phyloP scores from a whole-genome alignment of 2,329 filamentous ascomycete genomes.

The Colletotrichum shisoi region DNA sequence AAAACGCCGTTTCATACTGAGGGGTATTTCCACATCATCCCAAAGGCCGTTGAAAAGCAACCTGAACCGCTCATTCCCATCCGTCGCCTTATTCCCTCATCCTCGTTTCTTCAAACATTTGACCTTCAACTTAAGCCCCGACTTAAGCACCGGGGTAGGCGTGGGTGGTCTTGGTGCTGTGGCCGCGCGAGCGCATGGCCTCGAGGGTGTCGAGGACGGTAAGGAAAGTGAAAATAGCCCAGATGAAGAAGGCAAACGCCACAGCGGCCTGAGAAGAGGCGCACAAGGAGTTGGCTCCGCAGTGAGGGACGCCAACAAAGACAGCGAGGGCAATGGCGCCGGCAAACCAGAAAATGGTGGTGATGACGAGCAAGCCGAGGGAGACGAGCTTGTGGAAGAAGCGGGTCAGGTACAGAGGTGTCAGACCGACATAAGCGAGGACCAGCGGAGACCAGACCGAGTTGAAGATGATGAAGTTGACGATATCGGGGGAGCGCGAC shows the following conservation, averaged over 20 bases:
- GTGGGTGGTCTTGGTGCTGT: constrained; percentile 41
- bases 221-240: constrained; percentile 59
- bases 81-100: not conserved
- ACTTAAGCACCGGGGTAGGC: constrained; percentile 16
- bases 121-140: no score
- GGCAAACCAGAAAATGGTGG: constrained; percentile 89
- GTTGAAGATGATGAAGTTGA: constrained; percentile 83
- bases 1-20: constrained; percentile 27
- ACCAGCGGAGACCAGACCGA: constrained; percentile 78
- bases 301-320: constrained; percentile 62
- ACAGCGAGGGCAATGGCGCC: constrained; percentile 81
- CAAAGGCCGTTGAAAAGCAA: constrained; percentile 14
- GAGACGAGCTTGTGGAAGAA: constrained; percentile 71
- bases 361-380: constrained; percentile 73
- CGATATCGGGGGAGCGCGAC: constrained; percentile 57
- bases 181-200: constrained; percentile 53
- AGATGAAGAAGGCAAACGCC: constrained; percentile 73
- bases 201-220: constrained; percentile 58
- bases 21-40: constrained; percentile 35
- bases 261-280: constrained; percentile 68
- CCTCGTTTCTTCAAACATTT: not conserved
- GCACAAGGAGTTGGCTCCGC: constrained; percentile 65
- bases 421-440: constrained; percentile 73
- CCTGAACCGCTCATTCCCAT: not conserved
- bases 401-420: constrained; percentile 68